phyloP scores from a whole-genome alignment of 345 rosid species.

The Hibiscus tridactylites region DNA sequence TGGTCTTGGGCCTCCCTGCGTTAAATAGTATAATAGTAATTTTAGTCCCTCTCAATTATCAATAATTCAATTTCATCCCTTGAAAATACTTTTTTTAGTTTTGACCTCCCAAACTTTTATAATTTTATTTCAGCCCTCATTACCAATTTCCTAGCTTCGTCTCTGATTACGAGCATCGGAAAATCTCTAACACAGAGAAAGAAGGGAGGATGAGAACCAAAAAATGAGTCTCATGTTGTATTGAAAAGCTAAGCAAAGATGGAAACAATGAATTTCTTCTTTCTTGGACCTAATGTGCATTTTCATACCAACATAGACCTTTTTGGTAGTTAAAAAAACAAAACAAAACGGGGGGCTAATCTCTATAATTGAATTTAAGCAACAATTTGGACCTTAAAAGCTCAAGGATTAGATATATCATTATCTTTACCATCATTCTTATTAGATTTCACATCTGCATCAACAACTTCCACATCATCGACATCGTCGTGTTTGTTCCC shows the following conservation, averaged over 20 bases:
- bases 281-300: not conserved
- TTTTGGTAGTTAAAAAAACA: not conserved
- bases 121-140: too few relatives aligned
- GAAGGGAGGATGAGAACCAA: too few relatives aligned
- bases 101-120: too few relatives aligned
- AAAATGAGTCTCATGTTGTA: not conserved
- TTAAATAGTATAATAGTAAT: too few relatives aligned
- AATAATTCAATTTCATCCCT: too few relatives aligned
- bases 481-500: not conserved
- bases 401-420: not conserved
- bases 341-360: not conserved
- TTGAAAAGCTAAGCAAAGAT: not conserved
- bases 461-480: not conserved
- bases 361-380: not conserved
- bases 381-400: not conserved
- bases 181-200: too few relatives aligned
- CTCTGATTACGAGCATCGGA: too few relatives aligned
- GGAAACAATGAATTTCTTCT: not conserved
- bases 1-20: too few relatives aligned
- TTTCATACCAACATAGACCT: not conserved
- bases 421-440: not conserved
- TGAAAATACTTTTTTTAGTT: too few relatives aligned
- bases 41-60: too few relatives aligned
- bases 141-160: too few relatives aligned
- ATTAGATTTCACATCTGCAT: not conserved